Evolutionary conservation across 2,329 filamentous ascomycete genomes (phyloP).

Genomic region (Fusarium buxicola): DNA sequence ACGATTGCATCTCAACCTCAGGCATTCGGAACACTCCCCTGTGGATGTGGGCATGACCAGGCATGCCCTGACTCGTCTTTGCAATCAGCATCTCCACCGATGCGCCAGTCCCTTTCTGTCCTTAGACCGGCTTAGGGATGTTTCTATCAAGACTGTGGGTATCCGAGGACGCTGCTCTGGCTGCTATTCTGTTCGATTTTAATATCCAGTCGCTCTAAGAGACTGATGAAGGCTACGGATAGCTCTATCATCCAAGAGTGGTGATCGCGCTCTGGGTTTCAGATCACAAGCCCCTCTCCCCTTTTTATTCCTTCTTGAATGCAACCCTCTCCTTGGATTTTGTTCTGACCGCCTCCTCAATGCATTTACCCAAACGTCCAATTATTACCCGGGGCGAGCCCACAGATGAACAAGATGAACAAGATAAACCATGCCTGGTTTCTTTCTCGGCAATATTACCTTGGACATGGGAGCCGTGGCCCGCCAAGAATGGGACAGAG

Average conservation of each 20-base stretch:
- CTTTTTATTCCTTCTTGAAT: slow-evolving; percentile 31
- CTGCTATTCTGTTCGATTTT: slow-evolving; percentile 14
- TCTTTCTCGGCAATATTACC: slow-evolving; percentile 44
- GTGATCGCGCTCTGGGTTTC: slow-evolving; percentile 19
- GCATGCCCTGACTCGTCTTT: slow-evolving; percentile 40
- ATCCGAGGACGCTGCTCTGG: slow-evolving; percentile 7
- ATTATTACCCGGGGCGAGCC: slow-evolving; percentile 37
- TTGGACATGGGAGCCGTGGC: slow-evolving; percentile 38
- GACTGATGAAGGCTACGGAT: slow-evolving; percentile 1
- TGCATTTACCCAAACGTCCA: slow-evolving; percentile 40
- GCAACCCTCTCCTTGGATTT: slow-evolving; percentile 35
- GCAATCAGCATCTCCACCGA: slow-evolving; percentile 24
- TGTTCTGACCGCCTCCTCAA: slow-evolving; percentile 42
- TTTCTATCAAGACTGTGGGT: slow-evolving; percentile 27
- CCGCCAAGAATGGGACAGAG: slow-evolving; percentile 39
- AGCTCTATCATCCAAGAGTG: slow-evolving; percentile 6
- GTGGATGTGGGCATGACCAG: slow-evolving; percentile 18
- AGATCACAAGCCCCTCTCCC: slow-evolving; percentile 18
- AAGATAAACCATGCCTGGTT: slow-evolving; percentile 38
- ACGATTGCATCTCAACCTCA: slow-evolving; percentile 37
- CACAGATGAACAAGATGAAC: slow-evolving; percentile 37
- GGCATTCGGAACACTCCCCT: slow-evolving; percentile 14
- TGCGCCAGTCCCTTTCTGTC: slow-evolving; percentile 22
- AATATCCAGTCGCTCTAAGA: neutral
- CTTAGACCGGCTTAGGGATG: slow-evolving; percentile 20